Evolutionary conservation across 164 flowering plant genomes (phyloP).

Genomic region (Kingdonia uniflora): DNA sequence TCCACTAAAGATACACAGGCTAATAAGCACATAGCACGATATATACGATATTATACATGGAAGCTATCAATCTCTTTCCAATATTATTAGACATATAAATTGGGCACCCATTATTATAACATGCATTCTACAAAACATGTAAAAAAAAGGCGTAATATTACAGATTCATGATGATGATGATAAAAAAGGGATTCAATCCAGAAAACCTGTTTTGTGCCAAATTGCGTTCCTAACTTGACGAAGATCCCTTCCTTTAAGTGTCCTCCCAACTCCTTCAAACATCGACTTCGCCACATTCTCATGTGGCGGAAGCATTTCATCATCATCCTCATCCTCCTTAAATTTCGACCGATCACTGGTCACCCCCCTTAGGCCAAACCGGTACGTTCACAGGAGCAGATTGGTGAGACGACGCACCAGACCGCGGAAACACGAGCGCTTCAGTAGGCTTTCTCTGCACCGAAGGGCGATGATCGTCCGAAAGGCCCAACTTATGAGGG

Average conservation of each 20-base stretch:
- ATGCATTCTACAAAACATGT: no score
- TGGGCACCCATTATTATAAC: no score
- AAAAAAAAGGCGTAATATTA: no score
- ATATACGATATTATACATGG: no score
- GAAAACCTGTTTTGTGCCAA: slow-evolving; percentile 4
- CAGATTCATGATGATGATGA: no score
- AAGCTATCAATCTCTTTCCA: no score
- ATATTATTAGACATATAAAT: no score
- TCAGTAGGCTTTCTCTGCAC: slow-evolving; percentile 23
- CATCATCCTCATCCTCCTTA: slow-evolving; percentile 21
- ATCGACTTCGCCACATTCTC: slow-evolving; percentile 58
- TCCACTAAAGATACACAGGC: no score
- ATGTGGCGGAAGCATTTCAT: slow-evolving; percentile 47
- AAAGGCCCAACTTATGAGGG: slow-evolving; percentile 33
- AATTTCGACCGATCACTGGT: neutral
- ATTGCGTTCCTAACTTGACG: slow-evolving; percentile 71
- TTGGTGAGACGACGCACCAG: slow-evolving; percentile 14
- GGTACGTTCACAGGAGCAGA: slow-evolving; percentile 55
- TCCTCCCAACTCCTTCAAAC: slow-evolving; percentile 83
- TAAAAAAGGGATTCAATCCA: neutral
- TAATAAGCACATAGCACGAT: no score
- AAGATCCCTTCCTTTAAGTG: slow-evolving; percentile 87
- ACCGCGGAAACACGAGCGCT: neutral
- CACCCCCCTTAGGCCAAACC: slow-evolving; percentile 24
- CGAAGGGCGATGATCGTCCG: slow-evolving; percentile 20